Evolutionary conservation across 139 green algal genomes (phyloP).

Genomic region (Coelastrella sp.): DNA sequence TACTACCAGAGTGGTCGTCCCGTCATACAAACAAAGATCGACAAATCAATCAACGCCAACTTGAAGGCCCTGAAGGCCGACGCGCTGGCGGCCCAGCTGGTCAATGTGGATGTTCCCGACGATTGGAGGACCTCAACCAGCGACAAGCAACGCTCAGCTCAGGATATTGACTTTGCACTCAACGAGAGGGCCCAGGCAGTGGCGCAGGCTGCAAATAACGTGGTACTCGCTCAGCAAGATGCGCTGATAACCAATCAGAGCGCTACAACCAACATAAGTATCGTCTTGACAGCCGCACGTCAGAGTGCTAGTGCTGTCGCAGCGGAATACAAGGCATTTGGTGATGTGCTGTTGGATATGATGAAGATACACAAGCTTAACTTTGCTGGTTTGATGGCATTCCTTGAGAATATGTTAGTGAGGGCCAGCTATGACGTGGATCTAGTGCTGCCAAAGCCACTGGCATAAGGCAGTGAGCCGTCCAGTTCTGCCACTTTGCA

Average conservation of each 20-base stretch:
- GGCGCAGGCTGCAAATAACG: not conserved
- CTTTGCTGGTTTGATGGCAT: constrained; percentile 9
- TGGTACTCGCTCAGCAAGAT: not conserved
- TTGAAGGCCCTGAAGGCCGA: not conserved
- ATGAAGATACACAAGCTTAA: constrained; percentile 13
- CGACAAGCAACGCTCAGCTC: not conserved
- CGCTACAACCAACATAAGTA: constrained; percentile 12
- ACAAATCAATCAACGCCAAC: not conserved
- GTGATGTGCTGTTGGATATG: not conserved
- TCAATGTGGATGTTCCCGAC: not conserved
- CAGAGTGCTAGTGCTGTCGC: not conserved
- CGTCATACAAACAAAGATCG: constrained; percentile 1
- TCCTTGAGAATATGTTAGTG: not conserved
- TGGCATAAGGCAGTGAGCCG: not conserved
- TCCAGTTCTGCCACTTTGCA: no score
- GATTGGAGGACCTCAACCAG: not conserved
- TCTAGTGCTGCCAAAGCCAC: not conserved
- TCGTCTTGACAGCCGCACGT: not conserved
- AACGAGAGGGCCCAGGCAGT: not conserved
- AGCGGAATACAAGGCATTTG: not conserved
- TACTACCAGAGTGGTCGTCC: not conserved
- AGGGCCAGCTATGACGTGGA: constrained; percentile 12
- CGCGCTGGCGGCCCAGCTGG: constrained; percentile 3
- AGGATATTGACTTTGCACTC: constrained; percentile 19
- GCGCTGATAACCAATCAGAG: constrained; percentile 19